These are phyloP conservation scores for Cyclostephanos invisitatus DNA, from an alignment of 108 stramenopile genomes.

Conservation along the genomic window DNA sequence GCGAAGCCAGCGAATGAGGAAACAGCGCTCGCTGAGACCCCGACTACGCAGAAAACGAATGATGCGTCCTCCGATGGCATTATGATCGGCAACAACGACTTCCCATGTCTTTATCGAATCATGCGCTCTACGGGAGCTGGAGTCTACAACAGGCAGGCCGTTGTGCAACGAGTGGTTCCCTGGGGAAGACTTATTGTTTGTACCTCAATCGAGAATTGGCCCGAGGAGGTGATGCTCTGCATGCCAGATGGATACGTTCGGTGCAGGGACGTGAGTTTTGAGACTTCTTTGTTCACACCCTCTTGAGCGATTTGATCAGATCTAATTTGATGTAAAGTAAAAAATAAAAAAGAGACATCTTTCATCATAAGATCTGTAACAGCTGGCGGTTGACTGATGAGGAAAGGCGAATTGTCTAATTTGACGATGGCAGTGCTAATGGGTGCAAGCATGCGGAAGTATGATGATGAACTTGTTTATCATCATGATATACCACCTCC, in stretches of 20 bases:
- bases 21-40: background rate
- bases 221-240: slow-evolving; percentile 18
- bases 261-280: slow-evolving; percentile 12
- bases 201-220: slow-evolving; percentile 31
- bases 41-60: background rate
- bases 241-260: slow-evolving; percentile 42
- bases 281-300: too few species aligned
- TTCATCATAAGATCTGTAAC: too few species aligned
- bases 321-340: too few species aligned
- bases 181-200: slow-evolving; percentile 34
- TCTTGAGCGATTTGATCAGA: too few species aligned
- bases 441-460: too few species aligned
- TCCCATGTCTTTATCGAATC: slow-evolving; percentile 45
- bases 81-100: background rate
- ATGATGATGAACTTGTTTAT: too few species aligned
- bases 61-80: background rate
- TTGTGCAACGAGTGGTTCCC: slow-evolving; percentile 24
- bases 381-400: too few species aligned
- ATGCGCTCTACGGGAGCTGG: slow-evolving; percentile 21
- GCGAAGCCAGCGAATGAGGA: background rate
- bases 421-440: too few species aligned
- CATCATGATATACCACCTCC: too few species aligned
- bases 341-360: too few species aligned
- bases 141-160: slow-evolving; percentile 11
- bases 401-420: too few species aligned